Evolutionary conservation across 2,329 filamentous ascomycete species (phyloP), one percentile per base, ranked within the genome.

Genomic region (Sporothrix phasma): DNA sequence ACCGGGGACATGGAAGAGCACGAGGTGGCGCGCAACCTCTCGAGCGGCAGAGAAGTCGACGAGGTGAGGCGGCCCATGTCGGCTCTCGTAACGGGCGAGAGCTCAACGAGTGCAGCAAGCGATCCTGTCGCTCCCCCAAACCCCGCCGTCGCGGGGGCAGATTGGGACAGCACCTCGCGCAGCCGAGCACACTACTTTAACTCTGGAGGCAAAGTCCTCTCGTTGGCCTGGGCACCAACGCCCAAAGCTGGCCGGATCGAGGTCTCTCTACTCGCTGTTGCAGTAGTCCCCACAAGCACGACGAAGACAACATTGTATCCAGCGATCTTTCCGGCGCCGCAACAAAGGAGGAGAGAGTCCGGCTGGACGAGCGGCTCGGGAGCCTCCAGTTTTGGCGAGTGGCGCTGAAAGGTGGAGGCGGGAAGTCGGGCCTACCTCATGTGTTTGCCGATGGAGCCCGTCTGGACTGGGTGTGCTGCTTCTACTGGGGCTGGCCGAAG

Each of bases 381-480:
- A 74, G 74, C 15, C 72, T 85, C 10, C 82, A 85, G 70, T 70
- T 85, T 24, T 83, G 83, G 80, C 77, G 76, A 60, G 76, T 84
- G 62, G 64, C 72, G 0, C 77, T 84, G 56, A 65, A 71, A 8
- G n/a, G 49, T 1, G 13, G 71, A 8, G n/a, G 49, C 1, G 13
- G 26, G 7, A 41, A 17, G 29, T 8, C 34, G 3, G 45, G 8
- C 24, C 2, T 5, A 17, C 3, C 15, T 13, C 5, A 15, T 11
- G 5, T 71, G 74, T 2, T 71, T 74, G 13, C 70, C 69, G n/a
- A 24, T 4, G 19, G 53, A 24, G 62, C 61, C 0, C 15, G 17
- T 11, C 56, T 81, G 4, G 71, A 73, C 0, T 74, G 75, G 53
- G 78, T 78, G 2, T 67, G 81, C 26, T 82, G 80, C 66, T 76